Evolutionary conservation across 108 stramenopile species (phyloP).

Genomic region (Fistulifera pelliculosa): DNA sequence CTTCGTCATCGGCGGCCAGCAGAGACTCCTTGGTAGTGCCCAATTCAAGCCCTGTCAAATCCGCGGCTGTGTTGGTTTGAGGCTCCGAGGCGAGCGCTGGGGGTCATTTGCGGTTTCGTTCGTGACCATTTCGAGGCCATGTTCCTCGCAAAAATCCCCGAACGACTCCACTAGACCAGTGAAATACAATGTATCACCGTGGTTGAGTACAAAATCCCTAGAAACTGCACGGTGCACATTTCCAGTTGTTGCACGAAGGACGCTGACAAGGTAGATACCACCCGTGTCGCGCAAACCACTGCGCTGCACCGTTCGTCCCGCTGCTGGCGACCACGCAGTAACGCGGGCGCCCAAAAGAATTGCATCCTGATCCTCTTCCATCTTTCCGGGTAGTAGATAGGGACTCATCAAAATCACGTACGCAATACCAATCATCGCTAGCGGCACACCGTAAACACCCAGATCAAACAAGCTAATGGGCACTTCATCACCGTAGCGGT

Average conservation of each 20-base stretch:
- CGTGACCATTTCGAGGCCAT: constrained; percentile 76
- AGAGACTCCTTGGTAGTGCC: constrained; percentile 34
- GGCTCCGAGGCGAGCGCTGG: no score
- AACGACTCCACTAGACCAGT: constrained; percentile 78
- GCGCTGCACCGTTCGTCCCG: constrained; percentile 59
- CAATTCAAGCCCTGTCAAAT: constrained; percentile 7
- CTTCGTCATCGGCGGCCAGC: constrained; percentile 32
- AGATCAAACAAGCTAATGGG: constrained; percentile 66
- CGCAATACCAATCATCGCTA: constrained; percentile 54
- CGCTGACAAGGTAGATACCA: constrained; percentile 72
- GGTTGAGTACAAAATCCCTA: constrained; percentile 79
- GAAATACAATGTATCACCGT: constrained; percentile 79
- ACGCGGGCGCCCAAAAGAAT: constrained; percentile 66
- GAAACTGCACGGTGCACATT: constrained; percentile 81
- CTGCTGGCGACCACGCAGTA: constrained; percentile 69
- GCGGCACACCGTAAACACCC: constrained; percentile 66
- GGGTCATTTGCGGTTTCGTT: constrained; percentile 49
- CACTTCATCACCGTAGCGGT: constrained; percentile 38
- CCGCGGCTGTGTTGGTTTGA: no score
- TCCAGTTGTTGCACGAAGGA: constrained; percentile 72
- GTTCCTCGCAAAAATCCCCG: constrained; percentile 70
- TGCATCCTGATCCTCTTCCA: constrained; percentile 10
- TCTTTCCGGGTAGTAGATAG: constrained; percentile 52
- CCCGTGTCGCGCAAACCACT: constrained; percentile 76
- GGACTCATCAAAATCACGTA: constrained; percentile 68